Base-by-base conservation (phyloP, 805 yeast species). In the Saccharomycopsis fermentans region DNA sequence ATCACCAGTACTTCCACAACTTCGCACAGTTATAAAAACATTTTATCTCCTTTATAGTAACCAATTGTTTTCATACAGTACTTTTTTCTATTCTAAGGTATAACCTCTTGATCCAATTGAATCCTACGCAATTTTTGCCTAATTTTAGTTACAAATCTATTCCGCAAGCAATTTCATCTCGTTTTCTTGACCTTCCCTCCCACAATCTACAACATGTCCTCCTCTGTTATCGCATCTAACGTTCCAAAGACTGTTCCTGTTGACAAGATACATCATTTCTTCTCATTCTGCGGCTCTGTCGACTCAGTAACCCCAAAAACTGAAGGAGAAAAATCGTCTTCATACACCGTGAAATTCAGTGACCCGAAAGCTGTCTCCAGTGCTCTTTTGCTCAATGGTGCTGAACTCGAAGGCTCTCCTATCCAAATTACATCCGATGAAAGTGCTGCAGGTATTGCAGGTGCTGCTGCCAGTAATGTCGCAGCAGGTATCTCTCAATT, bases 221-320 rank as follows among this genome's bases (percentile, higher is more conserved):
- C 60, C 35, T 48, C 81, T 5, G 73, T 86, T 52, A 73, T 77
- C 60, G 89, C 82, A 24, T 76, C 82, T 17, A 78, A 82, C 62
- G 76, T 86, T 47, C 81, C 87, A 47, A 64, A 71, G 3, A 63
- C 75, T 34, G 77, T 83, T 43, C 64, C 81, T 4, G 73, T 76
- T 52, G 74, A 76, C 43, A 81, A 84, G 65, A 68, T 86, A 36
- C 71, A 74, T 51, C 86, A 85, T 61, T 87, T 87, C 71, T 87
- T 87, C 70, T 75, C 86, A 26, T 87, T 87, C 70, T 86, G 94
- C 67, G 95, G 95, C 17, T 77, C 74, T 62, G 75, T 77, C 58
- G 66, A 67, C 59, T 52, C 67, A 60, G 35, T 62, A 21, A 39
- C 52, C 8, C 52, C 29, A 6, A 66, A 69, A 57, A 71, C 79